A percentile compares a stretch with the other conserved stretches of the same genome.
Evolutionary conservation across 768 basidiomycete genomes (phyloP).

Genomic region (Termitomyces sp.): DNA sequence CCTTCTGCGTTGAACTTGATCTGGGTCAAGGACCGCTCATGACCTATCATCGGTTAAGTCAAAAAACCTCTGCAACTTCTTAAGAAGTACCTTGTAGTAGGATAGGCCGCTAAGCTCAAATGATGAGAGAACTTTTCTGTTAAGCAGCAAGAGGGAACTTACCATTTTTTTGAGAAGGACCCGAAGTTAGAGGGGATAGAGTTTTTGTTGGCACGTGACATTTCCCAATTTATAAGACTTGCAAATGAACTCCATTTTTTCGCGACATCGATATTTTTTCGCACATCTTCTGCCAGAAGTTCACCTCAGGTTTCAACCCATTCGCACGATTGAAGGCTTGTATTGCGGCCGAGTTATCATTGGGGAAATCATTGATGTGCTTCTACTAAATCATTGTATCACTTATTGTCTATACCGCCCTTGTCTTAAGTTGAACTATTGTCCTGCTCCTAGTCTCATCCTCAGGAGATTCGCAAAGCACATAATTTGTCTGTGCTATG

Average conservation of each 20-base stretch:
- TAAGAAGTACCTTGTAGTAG: constrained; percentile 53
- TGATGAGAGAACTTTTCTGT: neutral
- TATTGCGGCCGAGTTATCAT: neutral
- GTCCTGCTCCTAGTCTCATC: neutral
- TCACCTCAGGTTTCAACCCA: neutral
- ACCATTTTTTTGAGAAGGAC: constrained; percentile 26
- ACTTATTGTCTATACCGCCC: neutral
- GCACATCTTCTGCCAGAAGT: neutral
- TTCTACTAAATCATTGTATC: neutral
- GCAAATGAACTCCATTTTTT: neutral
- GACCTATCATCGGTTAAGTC: constrained; percentile 46
- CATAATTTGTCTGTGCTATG: neutral
- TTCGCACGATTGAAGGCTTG: neutral
- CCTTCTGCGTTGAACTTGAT: constrained; percentile 97
- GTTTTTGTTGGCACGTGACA: constrained; percentile 17
- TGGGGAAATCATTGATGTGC: neutral
- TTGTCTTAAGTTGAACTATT: neutral
- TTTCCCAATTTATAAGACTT: constrained; percentile 2
- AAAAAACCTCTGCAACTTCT: neutral
- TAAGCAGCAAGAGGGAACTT: constrained; percentile 8
- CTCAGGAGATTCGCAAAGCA: neutral
- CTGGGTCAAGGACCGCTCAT: constrained; percentile 95
- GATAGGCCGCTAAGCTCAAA: constrained; percentile 53
- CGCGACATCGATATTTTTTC: neutral
- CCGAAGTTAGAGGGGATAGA: constrained; percentile 1